phyloP scores from a whole-genome alignment of 2,329 filamentous ascomycete species.

The Neodidymelliopsis sp. region DNA sequence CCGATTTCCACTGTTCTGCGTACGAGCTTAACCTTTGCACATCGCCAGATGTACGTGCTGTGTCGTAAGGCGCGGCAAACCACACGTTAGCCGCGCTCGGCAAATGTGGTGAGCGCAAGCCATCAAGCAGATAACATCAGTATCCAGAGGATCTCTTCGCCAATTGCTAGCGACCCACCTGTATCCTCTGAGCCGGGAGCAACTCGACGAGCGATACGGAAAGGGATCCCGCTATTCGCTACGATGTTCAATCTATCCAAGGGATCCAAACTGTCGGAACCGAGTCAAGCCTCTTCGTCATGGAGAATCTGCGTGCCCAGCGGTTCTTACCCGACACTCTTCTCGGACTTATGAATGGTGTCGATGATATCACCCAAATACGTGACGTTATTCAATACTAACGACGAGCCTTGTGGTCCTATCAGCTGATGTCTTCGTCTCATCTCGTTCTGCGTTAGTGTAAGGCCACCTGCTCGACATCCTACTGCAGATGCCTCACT shows the following conservation, averaged over 20 bases:
- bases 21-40: background rate
- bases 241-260: background rate
- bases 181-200: background rate
- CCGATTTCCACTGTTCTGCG: background rate
- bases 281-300: slow-evolving; percentile 14
- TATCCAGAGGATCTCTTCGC: background rate
- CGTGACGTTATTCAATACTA: background rate
- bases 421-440: no score
- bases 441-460: background rate
- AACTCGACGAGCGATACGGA: background rate
- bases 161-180: background rate
- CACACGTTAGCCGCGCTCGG: slow-evolving; percentile 1
- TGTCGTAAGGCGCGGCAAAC: background rate
- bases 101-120: slow-evolving; percentile 3
- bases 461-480: no score
- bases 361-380: background rate
- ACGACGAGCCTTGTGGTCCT: no score
- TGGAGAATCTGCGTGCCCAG: background rate
- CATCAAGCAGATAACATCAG: background rate
- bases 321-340: background rate
- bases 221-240: background rate
- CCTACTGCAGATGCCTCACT: background rate
- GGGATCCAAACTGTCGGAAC: slow-evolving; percentile 14
- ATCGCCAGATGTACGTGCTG: background rate
- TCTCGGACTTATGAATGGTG: background rate